A percentile compares a stretch with the other conserved stretches of the same genome.
phyloP scores from a whole-genome alignment of 768 basidiomycete species.

The Mycena metata region DNA sequence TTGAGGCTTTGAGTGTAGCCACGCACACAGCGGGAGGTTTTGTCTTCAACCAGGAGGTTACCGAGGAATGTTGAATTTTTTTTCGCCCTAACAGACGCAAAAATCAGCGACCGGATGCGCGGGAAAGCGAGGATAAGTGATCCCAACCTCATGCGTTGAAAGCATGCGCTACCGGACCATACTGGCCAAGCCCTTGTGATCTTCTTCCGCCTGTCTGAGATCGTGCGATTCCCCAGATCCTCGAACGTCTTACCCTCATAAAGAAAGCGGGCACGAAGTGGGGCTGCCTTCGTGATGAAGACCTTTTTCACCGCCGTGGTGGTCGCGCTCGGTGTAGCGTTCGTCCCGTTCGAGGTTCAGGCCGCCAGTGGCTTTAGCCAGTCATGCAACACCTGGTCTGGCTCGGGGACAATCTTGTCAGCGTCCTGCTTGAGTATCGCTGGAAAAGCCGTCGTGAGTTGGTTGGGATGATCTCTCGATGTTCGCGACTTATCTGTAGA shows the following conservation, averaged over 20 bases:
- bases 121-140: too few species aligned
- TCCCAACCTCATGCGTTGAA: too few species aligned
- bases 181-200: neutral
- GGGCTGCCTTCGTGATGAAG: constrained; percentile 22
- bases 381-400: constrained; percentile 24
- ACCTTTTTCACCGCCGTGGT: constrained; percentile 17
- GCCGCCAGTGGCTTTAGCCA: constrained; percentile 24
- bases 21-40: too few species aligned
- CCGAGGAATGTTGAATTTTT: too few species aligned
- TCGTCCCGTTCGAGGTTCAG: constrained; percentile 13
- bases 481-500: constrained; percentile 3
- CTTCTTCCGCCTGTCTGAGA: neutral
- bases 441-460: constrained; percentile 16
- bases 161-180: constrained; percentile 1
- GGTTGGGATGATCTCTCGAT: too few species aligned
- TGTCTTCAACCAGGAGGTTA: too few species aligned
- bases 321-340: constrained; percentile 14
- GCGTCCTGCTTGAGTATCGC: constrained; percentile 20
- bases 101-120: too few species aligned
- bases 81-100: too few species aligned
- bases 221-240: constrained; percentile 15
- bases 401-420: constrained; percentile 17
- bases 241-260: constrained; percentile 11
- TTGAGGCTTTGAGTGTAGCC: too few species aligned
- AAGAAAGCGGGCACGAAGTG: constrained; percentile 4